These are phyloP conservation scores for Barnettozyma salicaria DNA, from an alignment of 805 yeast genomes.

Conservation along the genomic window DNA sequence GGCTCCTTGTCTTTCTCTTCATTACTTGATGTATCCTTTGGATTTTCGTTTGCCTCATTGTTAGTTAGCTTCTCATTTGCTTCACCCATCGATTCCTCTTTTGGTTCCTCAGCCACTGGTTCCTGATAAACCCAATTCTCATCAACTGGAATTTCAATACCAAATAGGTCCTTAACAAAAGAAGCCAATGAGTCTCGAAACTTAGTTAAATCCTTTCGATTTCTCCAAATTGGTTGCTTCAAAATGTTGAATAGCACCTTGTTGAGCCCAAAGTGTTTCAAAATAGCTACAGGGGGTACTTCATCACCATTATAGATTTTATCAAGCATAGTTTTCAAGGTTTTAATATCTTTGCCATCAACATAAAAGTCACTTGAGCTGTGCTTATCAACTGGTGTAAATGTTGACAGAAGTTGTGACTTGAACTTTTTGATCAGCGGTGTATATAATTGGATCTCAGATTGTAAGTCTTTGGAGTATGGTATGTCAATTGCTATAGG, in stretches of 20 bases:
- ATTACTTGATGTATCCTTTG: neutral
- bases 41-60: conserved; percentile 1
- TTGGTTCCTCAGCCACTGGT: conserved; percentile 4
- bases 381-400: conserved; percentile 7
- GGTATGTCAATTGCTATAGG: conserved; percentile 19
- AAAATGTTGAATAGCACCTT: conserved; percentile 30
- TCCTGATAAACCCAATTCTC: conserved; percentile 24
- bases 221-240: conserved; percentile 31
- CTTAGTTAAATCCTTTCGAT: conserved; percentile 12
- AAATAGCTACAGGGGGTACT: conserved; percentile 26
- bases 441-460: conserved; percentile 15
- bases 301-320: conserved; percentile 19
- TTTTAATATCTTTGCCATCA: conserved; percentile 12
- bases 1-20: neutral
- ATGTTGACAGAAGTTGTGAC: conserved; percentile 23
- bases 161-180: conserved; percentile 25
- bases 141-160: conserved; percentile 26
- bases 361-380: conserved; percentile 11
- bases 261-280: conserved; percentile 28
- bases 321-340: conserved; percentile 22
- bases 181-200: conserved; percentile 14
- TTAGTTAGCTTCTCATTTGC: conserved; percentile 2
- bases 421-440: conserved; percentile 26
- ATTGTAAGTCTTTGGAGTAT: conserved; percentile 12
- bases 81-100: neutral